Evolutionary conservation across 495 filamentous ascomycete species (phyloP), one percentile per base, ranked within the genome.

Genomic region (Podospora conica): DNA sequence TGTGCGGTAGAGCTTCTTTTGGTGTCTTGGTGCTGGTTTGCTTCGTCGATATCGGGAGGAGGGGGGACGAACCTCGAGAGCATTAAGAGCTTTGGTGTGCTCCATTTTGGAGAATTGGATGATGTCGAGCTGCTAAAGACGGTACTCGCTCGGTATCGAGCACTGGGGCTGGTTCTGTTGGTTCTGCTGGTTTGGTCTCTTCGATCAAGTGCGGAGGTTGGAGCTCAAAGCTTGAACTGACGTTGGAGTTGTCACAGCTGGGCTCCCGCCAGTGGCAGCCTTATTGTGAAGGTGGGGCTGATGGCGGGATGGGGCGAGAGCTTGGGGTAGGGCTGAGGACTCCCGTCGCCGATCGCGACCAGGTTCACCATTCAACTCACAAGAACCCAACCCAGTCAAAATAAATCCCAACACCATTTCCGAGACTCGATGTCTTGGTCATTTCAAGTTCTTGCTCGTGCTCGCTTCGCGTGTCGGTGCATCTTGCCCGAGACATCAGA

Each of bases 61-160:
- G 23, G 31, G 23, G 12, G 11, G 66, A 68, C 72, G 64, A 67
- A 84, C 83, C 78, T 83, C 82, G 23, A 97, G 83, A 73, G 92
- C 91, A 73, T 93, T 93, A 64, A 96, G 81, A 66, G 92, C 92
- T 78, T 90, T 90, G 23, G 85, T 82, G 75, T 93, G 91, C 77
- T 96, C 91, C 93, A 97, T 96, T 22, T 40, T 78, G 74, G 63
- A 11, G 11, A 2, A 1, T 18, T 55, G 23, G 7, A 7, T 22
- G 0, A n/a, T 48, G 18, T n/a, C 18, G n/a, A n/a, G 0, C n/a
- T 2, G 15, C n/a, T 48, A 18, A n/a, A 6, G 40, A 48, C 15
- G 18, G 40, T 48, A 48, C 1, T n/a, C 18, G 12, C n/a, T 48
- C 18, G 15, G 40, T 48, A 48, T 48, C 15, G 18, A n/a, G 18